phyloP scores from a whole-genome alignment of 2,329 filamentous ascomycete genomes.

The Hypoxylon sp. region DNA sequence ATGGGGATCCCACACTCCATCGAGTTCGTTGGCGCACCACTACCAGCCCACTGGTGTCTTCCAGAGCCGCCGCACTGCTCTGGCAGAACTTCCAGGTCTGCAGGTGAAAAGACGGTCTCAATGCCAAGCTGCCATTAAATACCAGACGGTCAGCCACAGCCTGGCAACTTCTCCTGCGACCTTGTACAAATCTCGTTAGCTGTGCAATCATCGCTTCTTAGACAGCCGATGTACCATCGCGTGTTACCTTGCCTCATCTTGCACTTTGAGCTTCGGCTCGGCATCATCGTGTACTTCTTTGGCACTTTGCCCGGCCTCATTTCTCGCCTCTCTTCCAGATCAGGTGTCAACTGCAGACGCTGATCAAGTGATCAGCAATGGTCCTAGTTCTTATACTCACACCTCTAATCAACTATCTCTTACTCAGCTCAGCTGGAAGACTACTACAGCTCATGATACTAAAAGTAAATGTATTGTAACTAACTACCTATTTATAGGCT shows the following conservation, averaged over 20 bases:
- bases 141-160: conserved; percentile 28
- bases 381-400: not conserved
- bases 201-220: conserved; percentile 18
- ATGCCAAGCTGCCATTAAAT: conserved; percentile 32
- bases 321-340: conserved; percentile 12
- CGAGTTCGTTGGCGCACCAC: conserved; percentile 39
- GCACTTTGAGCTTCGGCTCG: conserved; percentile 10
- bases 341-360: conserved; percentile 15
- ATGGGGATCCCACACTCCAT: conserved; percentile 42
- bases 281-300: conserved; percentile 24
- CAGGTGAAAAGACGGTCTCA: conserved; percentile 6
- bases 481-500: conserved; percentile 51
- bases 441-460: conserved; percentile 5
- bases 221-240: conserved; percentile 26
- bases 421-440: conserved; percentile 23
- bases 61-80: conserved; percentile 33
- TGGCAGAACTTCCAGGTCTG: conserved; percentile 15
- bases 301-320: conserved; percentile 5
- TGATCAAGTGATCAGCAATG: conserved; percentile 32
- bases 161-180: conserved; percentile 18
- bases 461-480: conserved; percentile 16
- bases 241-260: conserved; percentile 27
- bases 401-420: conserved; percentile 19
- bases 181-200: conserved; percentile 17
- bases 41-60: conserved; percentile 41